phyloP scores from a whole-genome alignment of 108 stramenopile species.

The Conticribra guillardii region DNA sequence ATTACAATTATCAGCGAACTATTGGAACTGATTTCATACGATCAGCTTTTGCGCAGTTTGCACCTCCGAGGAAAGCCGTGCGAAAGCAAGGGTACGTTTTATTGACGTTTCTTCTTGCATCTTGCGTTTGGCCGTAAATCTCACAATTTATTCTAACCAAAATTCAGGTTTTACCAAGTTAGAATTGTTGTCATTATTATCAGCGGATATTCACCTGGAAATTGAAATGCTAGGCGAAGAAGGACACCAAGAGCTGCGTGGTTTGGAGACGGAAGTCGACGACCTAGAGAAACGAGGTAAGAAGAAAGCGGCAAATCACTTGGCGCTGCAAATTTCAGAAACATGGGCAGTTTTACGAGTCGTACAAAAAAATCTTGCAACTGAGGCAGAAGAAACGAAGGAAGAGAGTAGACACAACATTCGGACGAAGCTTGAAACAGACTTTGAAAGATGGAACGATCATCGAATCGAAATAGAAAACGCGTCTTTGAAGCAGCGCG shows the following conservation, averaged over 20 bases:
- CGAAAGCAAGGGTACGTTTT: constrained; percentile 52
- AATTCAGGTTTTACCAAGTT: constrained; percentile 6
- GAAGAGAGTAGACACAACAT: constrained; percentile 3
- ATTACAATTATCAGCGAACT: constrained; percentile 29
- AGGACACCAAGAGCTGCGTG: constrained; percentile 52
- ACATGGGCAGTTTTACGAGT: constrained; percentile 59
- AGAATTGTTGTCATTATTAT: constrained; percentile 48
- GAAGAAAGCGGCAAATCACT: constrained; percentile 40
- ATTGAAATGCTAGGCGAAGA: constrained; percentile 62
- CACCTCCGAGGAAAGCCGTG: constrained; percentile 55
- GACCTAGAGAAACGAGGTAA: constrained; percentile 41
- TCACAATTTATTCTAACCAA: background rate
- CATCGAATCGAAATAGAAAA: constrained; percentile 24
- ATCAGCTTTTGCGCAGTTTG: constrained; percentile 5
- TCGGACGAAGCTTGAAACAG: constrained; percentile 20
- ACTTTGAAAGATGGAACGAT: constrained; percentile 54
- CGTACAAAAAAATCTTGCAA: constrained; percentile 53
- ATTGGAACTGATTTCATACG: background rate
- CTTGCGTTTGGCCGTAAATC: too few relatives aligned
- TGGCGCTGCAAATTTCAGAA: constrained; percentile 46
- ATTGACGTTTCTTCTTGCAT: background rate
- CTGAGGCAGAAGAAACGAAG: constrained; percentile 31
- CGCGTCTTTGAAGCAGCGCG: constrained; percentile 9
- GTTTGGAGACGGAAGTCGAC: constrained; percentile 55
- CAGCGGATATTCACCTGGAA: constrained; percentile 58